Evolutionary conservation across 805 yeast species (phyloP).

Genomic region (Debaryomyces maramus): DNA sequence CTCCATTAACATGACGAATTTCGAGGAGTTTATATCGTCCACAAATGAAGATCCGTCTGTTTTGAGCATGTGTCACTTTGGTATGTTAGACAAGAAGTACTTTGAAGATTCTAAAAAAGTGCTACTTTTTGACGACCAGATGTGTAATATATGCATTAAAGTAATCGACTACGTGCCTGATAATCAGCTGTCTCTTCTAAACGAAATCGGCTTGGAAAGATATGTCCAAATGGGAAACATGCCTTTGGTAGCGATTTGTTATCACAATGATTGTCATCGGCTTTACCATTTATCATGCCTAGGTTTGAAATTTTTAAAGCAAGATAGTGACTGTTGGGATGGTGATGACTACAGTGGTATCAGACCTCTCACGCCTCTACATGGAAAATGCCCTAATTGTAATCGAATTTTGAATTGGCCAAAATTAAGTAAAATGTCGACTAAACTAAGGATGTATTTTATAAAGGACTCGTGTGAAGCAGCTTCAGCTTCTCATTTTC

Average conservation of each 20-base stretch:
- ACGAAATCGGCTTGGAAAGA: conserved; percentile 4
- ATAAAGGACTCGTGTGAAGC: conserved; percentile 11
- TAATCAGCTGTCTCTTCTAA: conserved; percentile 4
- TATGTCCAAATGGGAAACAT: conserved; percentile 8
- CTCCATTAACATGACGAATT: conserved; percentile 8
- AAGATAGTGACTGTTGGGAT: not conserved
- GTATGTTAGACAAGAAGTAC: conserved; percentile 11
- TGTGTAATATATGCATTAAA: conserved; percentile 32
- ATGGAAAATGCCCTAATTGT: conserved; percentile 19
- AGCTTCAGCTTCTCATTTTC: not conserved
- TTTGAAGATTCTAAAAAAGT: conserved; percentile 10
- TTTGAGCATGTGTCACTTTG: conserved; percentile 9
- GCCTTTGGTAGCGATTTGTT: conserved; percentile 38
- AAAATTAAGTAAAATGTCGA: conserved; percentile 19
- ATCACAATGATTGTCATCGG: conserved; percentile 26
- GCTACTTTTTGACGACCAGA: conserved; percentile 16
- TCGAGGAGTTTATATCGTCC: conserved; percentile 1
- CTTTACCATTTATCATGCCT: conserved; percentile 43
- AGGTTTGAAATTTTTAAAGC: conserved; percentile 14
- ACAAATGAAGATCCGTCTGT: conserved; percentile 10
- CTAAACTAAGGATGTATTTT: conserved; percentile 19
- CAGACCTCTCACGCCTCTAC: conserved; percentile 8
- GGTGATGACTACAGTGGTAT: conserved; percentile 5
- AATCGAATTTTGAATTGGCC: conserved; percentile 17
- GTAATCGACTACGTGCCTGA: conserved; percentile 36